Evolutionary conservation across 208 protist genomes (phyloP), one percentile per base, ranked within the genome.

Genomic region (Acanthamoeba pearcei): DNA sequence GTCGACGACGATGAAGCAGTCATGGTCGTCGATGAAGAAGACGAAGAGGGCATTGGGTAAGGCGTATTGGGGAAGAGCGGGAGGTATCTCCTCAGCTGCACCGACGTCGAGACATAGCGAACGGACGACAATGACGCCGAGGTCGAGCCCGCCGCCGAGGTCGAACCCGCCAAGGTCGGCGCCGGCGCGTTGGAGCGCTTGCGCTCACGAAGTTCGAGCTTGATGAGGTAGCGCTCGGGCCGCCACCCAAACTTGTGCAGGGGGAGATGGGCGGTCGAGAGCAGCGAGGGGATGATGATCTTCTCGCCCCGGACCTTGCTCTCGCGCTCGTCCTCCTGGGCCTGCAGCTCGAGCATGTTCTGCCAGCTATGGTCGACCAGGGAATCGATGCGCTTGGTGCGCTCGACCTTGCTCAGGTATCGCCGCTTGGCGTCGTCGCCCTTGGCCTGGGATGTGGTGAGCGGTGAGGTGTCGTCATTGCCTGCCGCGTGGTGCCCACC

Each of bases 241-340:
- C 85, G n/a, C 85, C 85, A 91, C 5, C 85, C 85, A n/a, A 91
- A 91, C 85, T 91, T 91, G 85, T 76, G 13, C 42, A 91, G 62
- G 15, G 85, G 55, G 46, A 74, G 57, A 38, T 72, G 85, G 13
- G 55, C 35, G 3, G 17, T 49, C 12, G 85, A 49, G 42, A 91
- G 85, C 15, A 91, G 85, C 22, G 55, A 91, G 12, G 85, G 85
- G 15, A 91, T 49, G 27, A 91, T n/a, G 85, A 91, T 91, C 64
- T 91, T 91, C 64, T 72, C 64, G 62, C 85, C 85, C 1, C 85
- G 85, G 8, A 13, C 24, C 27, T 35, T 19, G 42, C 38, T 19
- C 62, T 51, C 85, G 42, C 27, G 38, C 85, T 91, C 85, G 62
- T 91, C 85, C 64, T 91, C 85, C 15, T 24, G 32, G 10, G 85